Conservation (phyloP, 2,329 filamentous ascomycete species). For the Cercospora citrullina region DNA sequence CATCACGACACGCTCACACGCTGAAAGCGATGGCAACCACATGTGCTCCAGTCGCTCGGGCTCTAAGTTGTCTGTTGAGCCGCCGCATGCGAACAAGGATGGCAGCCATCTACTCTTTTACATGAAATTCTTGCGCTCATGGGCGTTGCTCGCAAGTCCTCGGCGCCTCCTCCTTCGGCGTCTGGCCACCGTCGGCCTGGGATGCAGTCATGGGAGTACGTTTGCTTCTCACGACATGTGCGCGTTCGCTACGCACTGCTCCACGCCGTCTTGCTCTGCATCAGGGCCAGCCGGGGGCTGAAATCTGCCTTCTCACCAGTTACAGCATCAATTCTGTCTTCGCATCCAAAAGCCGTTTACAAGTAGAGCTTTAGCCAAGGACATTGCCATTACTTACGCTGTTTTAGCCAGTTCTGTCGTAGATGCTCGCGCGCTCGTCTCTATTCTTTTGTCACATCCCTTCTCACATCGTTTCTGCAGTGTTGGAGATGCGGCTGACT, state of each 20-base stretch:
- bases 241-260: neutral
- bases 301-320: neutral
- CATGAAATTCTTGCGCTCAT: neutral
- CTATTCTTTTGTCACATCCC: neutral
- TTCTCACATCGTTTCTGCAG: neutral
- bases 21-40: neutral
- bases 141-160: neutral
- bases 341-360: too few species aligned
- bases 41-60: neutral
- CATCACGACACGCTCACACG: neutral
- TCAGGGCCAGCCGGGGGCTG: neutral
- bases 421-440: neutral
- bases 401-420: neutral
- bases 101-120: neutral
- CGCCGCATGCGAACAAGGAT: neutral
- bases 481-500: neutral
- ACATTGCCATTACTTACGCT: neutral
- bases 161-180: neutral
- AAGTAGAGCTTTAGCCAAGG: neutral
- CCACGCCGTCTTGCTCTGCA: neutral
- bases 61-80: neutral
- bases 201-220: neutral
- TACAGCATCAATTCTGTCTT: neutral
- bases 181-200: neutral
- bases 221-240: neutral